Percentiles rank a stretch among this genome's conserved stretches.
Conservation (phyloP, 257 asterid genomes). For the Marsdenia floribunda region DNA sequence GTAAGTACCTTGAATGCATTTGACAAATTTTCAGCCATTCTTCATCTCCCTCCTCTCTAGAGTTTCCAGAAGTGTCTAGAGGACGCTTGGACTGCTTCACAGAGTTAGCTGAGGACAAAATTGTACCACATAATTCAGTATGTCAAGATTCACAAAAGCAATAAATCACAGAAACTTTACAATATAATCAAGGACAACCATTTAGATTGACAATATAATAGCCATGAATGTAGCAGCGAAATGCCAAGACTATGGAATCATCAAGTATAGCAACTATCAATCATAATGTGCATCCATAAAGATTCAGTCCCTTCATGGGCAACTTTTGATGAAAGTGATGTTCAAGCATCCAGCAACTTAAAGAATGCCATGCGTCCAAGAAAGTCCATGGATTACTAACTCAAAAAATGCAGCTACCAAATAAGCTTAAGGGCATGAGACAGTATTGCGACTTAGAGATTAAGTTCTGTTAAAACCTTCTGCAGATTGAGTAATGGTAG, state of each 20-base stretch:
- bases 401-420: neutral
- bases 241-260: neutral
- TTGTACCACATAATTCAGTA: conserved; percentile 9
- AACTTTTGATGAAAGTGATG: neutral
- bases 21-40: conserved; percentile 66
- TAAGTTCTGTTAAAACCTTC: conserved; percentile 42
- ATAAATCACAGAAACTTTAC: neutral
- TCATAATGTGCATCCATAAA: neutral
- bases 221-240: neutral
- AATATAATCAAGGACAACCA: neutral
- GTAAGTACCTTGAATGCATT: conserved; percentile 69
- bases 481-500: conserved; percentile 47
- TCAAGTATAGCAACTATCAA: neutral
- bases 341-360: neutral
- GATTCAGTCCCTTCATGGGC: neutral
- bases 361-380: neutral
- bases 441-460: neutral
- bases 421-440: neutral
- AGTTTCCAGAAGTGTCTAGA: conserved; percentile 36
- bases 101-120: conserved; percentile 32
- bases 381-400: neutral
- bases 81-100: conserved; percentile 25
- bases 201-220: neutral
- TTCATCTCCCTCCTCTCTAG: conserved; percentile 51
- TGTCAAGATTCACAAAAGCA: conserved; percentile 15